Evolutionary conservation across 306 rosid genomes (phyloP), one percentile per base, ranked within the genome.

Genomic region (Lathyrus oleraceus): DNA sequence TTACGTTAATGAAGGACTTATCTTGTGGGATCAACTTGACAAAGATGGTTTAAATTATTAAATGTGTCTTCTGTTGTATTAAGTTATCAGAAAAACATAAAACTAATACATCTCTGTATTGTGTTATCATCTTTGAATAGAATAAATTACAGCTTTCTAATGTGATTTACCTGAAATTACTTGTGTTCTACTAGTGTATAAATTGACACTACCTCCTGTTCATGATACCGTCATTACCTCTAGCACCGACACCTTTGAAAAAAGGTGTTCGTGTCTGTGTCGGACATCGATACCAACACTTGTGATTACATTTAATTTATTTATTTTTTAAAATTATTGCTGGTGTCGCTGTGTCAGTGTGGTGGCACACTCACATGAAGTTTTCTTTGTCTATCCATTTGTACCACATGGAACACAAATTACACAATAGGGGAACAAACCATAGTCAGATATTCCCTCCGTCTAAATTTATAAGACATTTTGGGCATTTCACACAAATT

Each of bases 31-130:
- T 51, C 52, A 51, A 51, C 58, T 51, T 51, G 27, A 21, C 35
- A 53, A 20, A 21, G 60, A 8, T 53, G 60, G 60, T 53, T 53
- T 53, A 53, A 53, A 23, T 53, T 53, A 21, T 53, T n/a, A 23
- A 53, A 28, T 2, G 17, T 49, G 10, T 16, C 11, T 49, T 19
- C 2, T 8, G 23, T 13, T 49, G 23, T 17, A 16, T 49, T 49
- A 53, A 53, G 60, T 20, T 52, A 20, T 56, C 0, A 27, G 5
- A 59, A 28, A 59, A 59, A 15, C 44, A 32, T 59, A 3, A 59
- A 58, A n/a, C n/a, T n/a, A 47, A 2, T 13, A 27, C 39, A 57
- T 5, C 36, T 4, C 16, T 1, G 11, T 27, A 57, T 53, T 10
- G 62, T 27, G 39, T 57, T 27, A 57, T 57, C 62, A 51, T 27